Evolutionary conservation across 306 rosid species (phyloP), one percentile per base, ranked within the genome.

Genomic region (Cicer pinnatifidum): DNA sequence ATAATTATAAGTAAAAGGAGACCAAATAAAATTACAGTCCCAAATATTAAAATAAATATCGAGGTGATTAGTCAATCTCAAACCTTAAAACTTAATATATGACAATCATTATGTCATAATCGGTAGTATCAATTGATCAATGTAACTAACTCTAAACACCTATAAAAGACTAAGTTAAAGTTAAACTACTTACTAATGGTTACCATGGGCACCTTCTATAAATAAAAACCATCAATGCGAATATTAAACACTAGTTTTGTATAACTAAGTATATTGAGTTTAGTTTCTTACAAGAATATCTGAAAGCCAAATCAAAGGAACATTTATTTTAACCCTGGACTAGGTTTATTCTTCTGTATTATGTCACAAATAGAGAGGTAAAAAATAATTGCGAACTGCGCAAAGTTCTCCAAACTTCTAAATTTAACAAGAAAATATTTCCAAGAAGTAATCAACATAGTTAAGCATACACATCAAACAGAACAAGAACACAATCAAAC

Each of bases 191-290:
- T 48, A 8, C 10, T 52, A 17, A 17, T 54, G n/a, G 37, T 54
- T 17, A 54, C 7, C 7, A 23, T 10, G 63, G 39, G 9, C 11
- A 15, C 6, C 63, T 10, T 11, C 63, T 10, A 57, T 1, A 57
- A 57, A 57, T 57, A 57, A 57, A 57, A 57, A 57, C 39, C 63
- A 57, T 57, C 40, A 9, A 10, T 19, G 61, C 38, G 23, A 23
- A 57, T 57, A 28, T 11, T 23, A 38, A 23, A 8, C 28, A 8
- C 10, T 9, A 28, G 35, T 28, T 3, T 28, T 28, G 5, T 28
- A 28, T 28, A 28, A 28, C 35, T 28, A 28, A 28, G 35, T 3
- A 28, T 28, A 28, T 28, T 28, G 35, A 28, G 35, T 28, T 28
- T 28, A 28, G 35, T 28, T 28, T 28, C 35, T 28, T 28, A 28